phyloP scores from a whole-genome alignment of 2,329 filamentous ascomycete species.

The Leptoxyphium fumago region DNA sequence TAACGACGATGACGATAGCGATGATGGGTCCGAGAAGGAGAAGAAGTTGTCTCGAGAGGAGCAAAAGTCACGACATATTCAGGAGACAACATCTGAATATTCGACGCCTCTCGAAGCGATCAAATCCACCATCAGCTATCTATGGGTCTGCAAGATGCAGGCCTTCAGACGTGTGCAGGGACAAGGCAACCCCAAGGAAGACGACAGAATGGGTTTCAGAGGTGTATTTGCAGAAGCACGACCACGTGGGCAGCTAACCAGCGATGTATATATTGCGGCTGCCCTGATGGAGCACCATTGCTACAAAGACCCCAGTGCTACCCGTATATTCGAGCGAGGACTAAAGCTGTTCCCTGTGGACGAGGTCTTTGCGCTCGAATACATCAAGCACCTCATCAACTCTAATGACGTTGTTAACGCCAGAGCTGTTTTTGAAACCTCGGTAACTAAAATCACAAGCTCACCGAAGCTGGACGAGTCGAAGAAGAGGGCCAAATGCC shows the following conservation, averaged over 20 bases:
- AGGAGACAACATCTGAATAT: slow-evolving; percentile 49
- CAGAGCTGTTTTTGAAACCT: slow-evolving; percentile 88
- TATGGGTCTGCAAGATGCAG: slow-evolving; percentile 89
- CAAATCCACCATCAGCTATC: slow-evolving; percentile 74
- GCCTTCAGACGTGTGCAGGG: slow-evolving; percentile 91
- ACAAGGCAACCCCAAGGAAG: slow-evolving; percentile 43
- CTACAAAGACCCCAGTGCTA: slow-evolving; percentile 83
- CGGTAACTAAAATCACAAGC: slow-evolving; percentile 54
- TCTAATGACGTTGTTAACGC: slow-evolving; percentile 86
- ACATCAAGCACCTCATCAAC: slow-evolving; percentile 84
- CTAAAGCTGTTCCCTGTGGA: slow-evolving; percentile 88
- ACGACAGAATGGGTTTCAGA: slow-evolving; percentile 53
- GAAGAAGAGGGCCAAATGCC: slow-evolving; percentile 44
- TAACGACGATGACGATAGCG: slow-evolving; percentile 41
- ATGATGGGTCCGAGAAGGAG: slow-evolving; percentile 21
- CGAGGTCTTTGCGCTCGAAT: slow-evolving; percentile 84
- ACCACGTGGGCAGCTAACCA: slow-evolving; percentile 72
- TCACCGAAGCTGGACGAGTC: slow-evolving; percentile 48
- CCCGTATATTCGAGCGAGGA: slow-evolving; percentile 91
- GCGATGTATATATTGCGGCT: slow-evolving; percentile 87
- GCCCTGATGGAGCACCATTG: slow-evolving; percentile 90
- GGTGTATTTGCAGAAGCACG: slow-evolving; percentile 83
- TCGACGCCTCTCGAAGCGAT: slow-evolving; percentile 59
- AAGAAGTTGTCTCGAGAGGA: slow-evolving; percentile 36
- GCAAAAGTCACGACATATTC: slow-evolving; percentile 39